phyloP scores from a whole-genome alignment of 345 rosid genomes.

The Salix dunnii region DNA sequence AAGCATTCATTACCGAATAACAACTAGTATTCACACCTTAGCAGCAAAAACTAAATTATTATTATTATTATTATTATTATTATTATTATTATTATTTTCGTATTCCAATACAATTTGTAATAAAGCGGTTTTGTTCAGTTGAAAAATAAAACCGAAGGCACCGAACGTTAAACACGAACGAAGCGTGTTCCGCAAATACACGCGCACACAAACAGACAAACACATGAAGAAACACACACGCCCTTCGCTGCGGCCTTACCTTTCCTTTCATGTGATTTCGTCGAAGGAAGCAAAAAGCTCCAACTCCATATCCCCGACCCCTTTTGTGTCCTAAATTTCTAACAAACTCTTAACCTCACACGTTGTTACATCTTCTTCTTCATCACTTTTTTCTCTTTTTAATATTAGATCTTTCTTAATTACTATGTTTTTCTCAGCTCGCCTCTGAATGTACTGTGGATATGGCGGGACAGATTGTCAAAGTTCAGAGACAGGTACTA shows the following conservation, averaged over 20 bases:
- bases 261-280: constrained; percentile 1
- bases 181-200: too few species aligned
- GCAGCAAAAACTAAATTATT: too few species aligned
- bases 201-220: background rate
- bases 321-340: constrained; percentile 3
- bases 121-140: too few species aligned
- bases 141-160: too few species aligned
- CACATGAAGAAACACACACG: too few species aligned
- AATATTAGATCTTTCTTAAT: constrained; percentile 1
- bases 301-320: background rate
- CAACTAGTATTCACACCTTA: too few species aligned
- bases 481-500: constrained; percentile 46
- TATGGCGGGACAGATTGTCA: constrained; percentile 47
- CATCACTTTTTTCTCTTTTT: background rate
- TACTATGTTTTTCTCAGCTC: background rate
- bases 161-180: too few species aligned
- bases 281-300: background rate
- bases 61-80: too few species aligned
- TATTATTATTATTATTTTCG: too few species aligned
- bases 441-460: background rate
- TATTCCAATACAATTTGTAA: too few species aligned
- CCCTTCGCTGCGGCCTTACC: background rate
- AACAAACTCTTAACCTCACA: background rate
- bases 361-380: background rate
- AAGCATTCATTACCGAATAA: too few species aligned